Conservation (phyloP, 495 filamentous ascomycete genomes). For the Hypoxylon fuscum region DNA sequence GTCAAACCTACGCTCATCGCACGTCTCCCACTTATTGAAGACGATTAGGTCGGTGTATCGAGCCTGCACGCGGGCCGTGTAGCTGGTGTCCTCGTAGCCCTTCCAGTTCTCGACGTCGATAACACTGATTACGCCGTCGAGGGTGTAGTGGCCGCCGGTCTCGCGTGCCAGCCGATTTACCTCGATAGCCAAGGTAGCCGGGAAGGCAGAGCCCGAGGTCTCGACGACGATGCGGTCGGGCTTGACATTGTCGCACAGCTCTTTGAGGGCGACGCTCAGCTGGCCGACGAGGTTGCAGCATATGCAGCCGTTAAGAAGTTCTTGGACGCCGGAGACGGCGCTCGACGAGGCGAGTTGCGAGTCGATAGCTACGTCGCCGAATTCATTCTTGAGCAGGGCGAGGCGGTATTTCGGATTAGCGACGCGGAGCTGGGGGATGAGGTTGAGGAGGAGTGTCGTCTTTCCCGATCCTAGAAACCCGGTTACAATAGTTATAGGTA, state of each 20-base stretch:
- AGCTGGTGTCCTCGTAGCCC: conserved; percentile 91
- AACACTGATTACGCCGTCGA: conserved; percentile 92
- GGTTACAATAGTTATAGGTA: conserved; percentile 92
- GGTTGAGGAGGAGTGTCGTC: conserved; percentile 89
- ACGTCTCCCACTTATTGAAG: conserved; percentile 93
- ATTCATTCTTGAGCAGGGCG: conserved; percentile 98
- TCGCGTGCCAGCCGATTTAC: conserved; percentile 80
- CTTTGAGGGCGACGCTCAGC: conserved; percentile 77
- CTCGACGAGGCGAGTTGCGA: conserved; percentile 82
- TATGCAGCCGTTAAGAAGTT: conserved; percentile 95
- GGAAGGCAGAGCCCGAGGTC: conserved; percentile 87
- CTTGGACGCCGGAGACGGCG: conserved; percentile 87
- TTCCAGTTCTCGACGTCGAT: conserved; percentile 98
- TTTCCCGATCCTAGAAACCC: conserved; percentile 96
- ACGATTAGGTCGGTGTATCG: conserved; percentile 92
- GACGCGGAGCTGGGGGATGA: conserved; percentile 82
- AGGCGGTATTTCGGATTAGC: conserved; percentile 75
- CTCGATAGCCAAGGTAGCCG: conserved; percentile 90
- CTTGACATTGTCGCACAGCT: conserved; percentile 64
- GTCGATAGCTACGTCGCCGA: conserved; percentile 93
- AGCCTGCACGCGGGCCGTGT: conserved; percentile 86
- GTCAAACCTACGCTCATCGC: conserved; percentile 77
- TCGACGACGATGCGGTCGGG: conserved; percentile 94
- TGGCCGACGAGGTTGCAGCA: conserved; percentile 98
- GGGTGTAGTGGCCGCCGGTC: conserved; percentile 70